A percentile compares a stretch with the other conserved stretches of the same genome.
Evolutionary conservation across 805 yeast genomes (phyloP).

Genomic region (Jamesozyma gamospora): DNA sequence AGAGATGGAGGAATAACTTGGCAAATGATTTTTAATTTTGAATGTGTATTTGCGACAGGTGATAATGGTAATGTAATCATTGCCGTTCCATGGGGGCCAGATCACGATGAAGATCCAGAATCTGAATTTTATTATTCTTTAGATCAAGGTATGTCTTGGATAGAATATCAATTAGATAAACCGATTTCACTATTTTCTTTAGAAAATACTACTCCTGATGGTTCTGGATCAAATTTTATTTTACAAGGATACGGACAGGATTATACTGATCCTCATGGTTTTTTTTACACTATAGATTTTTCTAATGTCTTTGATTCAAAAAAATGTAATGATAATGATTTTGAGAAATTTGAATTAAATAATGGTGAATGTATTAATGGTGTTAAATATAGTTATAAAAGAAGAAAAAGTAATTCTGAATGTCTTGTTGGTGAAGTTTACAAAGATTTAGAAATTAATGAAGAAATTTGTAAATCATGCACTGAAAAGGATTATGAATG

Average conservation of each 20-base stretch:
- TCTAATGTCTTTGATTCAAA: conserved; percentile 40
- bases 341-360: conserved; percentile 48
- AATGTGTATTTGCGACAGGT: conserved; percentile 52
- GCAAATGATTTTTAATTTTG: conserved; percentile 44
- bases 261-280: conserved; percentile 30
- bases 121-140: conserved; percentile 43
- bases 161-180: conserved; percentile 36
- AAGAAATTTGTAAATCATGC: conserved; percentile 54
- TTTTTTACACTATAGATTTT: conserved; percentile 41
- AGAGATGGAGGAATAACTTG: conserved; percentile 73
- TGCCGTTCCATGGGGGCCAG: conserved; percentile 40
- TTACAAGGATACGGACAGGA: no score
- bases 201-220: conserved; percentile 52
- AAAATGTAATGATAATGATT: conserved; percentile 41
- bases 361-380: conserved; percentile 52
- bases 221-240: conserved; percentile 52
- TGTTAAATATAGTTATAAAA: conserved; percentile 46
- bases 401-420: conserved; percentile 55
- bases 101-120: conserved; percentile 28
- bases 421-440: conserved; percentile 39
- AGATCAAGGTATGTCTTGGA: conserved; percentile 70
- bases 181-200: conserved; percentile 35
- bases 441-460: conserved; percentile 32
- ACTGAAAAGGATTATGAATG: conserved; percentile 63
- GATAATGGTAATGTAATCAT: conserved; percentile 69